Evolutionary conservation across 306 rosid genomes (phyloP).

Genomic region (Lithocarpus polystachyus): DNA sequence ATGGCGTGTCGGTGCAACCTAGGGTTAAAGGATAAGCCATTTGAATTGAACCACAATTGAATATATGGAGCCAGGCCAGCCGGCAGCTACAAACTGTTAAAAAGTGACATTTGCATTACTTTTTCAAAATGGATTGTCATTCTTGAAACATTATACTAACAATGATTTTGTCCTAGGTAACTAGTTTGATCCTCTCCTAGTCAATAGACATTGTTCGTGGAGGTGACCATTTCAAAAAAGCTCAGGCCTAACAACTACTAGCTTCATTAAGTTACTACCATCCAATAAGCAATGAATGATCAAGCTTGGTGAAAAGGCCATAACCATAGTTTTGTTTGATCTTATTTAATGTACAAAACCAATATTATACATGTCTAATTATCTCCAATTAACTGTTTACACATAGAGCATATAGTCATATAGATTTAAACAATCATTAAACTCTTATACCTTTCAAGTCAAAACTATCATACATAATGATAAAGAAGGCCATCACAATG

Average conservation of each 20-base stretch:
- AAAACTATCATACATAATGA: background rate
- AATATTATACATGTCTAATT: no score
- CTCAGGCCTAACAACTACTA: background rate
- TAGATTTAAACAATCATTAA: background rate
- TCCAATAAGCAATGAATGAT: background rate
- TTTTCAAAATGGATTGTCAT: conserved; percentile 23
- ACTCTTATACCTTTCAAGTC: background rate
- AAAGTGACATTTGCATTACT: no score
- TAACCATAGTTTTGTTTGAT: no score
- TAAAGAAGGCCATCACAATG: background rate
- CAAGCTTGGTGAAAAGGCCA: background rate
- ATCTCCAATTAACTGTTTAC: background rate
- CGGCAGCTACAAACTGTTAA: conserved; percentile 39
- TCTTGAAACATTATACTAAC: conserved; percentile 5
- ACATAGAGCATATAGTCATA: conserved; percentile 10
- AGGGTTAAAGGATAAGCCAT: background rate
- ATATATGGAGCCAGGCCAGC: conserved; percentile 13
- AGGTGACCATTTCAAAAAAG: background rate
- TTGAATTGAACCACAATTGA: conserved; percentile 10
- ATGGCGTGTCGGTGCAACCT: no score
- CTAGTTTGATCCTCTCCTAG: background rate
- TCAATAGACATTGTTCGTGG: background rate
- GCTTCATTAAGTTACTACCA: background rate
- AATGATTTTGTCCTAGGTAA: conserved; percentile 2
- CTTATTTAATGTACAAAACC: no score